Conservation (phyloP, 2,329 filamentous ascomycete species). For the Aspergillus ustus region DNA sequence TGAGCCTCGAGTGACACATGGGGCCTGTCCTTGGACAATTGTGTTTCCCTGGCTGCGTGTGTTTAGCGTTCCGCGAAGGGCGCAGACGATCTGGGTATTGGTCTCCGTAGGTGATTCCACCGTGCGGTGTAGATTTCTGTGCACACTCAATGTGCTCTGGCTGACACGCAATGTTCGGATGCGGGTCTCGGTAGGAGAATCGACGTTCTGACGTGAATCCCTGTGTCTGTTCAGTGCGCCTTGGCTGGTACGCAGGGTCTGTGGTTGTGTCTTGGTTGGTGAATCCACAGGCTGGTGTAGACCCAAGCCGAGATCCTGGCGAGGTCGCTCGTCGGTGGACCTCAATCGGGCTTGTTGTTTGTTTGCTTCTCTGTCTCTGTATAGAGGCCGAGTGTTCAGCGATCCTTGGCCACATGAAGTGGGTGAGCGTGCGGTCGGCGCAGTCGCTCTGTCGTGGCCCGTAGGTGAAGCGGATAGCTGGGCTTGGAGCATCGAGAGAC, state of each 20-base stretch:
- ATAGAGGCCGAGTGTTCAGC: background rate
- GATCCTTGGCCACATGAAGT: background rate
- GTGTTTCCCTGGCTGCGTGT: background rate
- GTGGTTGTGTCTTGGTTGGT: background rate
- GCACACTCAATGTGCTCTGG: background rate
- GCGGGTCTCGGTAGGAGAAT: background rate
- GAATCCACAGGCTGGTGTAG: background rate
- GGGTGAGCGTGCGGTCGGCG: background rate
- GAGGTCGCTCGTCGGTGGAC: background rate
- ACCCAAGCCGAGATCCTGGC: background rate
- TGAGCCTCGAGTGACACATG: background rate
- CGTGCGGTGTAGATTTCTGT: background rate
- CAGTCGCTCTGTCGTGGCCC: background rate
- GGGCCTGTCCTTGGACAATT: background rate
- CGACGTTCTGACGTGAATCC: background rate
- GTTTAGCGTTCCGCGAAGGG: background rate
- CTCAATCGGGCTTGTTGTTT: background rate
- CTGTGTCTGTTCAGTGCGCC: background rate
- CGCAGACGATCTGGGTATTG: background rate
- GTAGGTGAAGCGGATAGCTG: background rate
- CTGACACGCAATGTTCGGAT: background rate
- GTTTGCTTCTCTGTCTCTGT: background rate
- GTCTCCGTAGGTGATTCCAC: background rate
- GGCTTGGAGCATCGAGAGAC: background rate
- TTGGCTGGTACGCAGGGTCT: background rate